A percentile compares a stretch with the other conserved stretches of the same genome.
Conservation (phyloP, 2,329 filamentous ascomycete genomes). For the Penicillium glabrum region DNA sequence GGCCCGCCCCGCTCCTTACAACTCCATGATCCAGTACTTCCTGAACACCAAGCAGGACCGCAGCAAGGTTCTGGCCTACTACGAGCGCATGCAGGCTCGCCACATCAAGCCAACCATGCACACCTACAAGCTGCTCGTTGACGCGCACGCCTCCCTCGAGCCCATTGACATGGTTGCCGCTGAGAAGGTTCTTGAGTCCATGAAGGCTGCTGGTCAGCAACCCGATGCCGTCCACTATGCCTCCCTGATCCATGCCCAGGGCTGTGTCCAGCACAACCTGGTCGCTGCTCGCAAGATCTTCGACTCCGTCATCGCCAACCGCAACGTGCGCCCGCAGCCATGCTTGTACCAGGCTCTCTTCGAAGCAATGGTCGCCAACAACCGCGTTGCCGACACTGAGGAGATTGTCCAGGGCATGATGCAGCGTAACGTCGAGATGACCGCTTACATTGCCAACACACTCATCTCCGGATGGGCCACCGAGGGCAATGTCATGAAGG, state of each 20-base stretch:
- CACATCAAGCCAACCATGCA: conserved; percentile 89
- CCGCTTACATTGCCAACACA: conserved; percentile 97
- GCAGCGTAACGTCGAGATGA: conserved; percentile 73
- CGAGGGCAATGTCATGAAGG: conserved; percentile 76
- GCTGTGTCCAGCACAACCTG: conserved; percentile 91
- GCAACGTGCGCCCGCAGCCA: conserved; percentile 69
- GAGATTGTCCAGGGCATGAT: conserved; percentile 75
- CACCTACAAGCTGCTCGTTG: conserved; percentile 96
- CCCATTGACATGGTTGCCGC: conserved; percentile 86
- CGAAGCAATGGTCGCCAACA: conserved; percentile 94
- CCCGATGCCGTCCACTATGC: conserved; percentile 95
- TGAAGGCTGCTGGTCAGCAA: conserved; percentile 69
- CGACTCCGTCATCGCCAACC: conserved; percentile 71
- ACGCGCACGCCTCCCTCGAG: conserved; percentile 91
- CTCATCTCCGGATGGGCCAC: conserved; percentile 95
- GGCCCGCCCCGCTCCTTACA: conserved; percentile 93
- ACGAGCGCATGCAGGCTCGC: conserved; percentile 86
- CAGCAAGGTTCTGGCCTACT: conserved; percentile 89
- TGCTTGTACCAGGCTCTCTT: conserved; percentile 97
- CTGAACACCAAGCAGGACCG: conserved; percentile 96
- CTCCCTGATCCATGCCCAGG: conserved; percentile 91
- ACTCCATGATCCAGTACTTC: conserved; percentile 99
- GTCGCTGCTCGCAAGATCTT: conserved; percentile 79
- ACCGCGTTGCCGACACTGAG: conserved; percentile 75
- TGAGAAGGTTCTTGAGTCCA: conserved; percentile 76